Evolutionary conservation across 345 rosid genomes (phyloP), one percentile per base, ranked within the genome.

Genomic region (Orychophragmus violaceus): DNA sequence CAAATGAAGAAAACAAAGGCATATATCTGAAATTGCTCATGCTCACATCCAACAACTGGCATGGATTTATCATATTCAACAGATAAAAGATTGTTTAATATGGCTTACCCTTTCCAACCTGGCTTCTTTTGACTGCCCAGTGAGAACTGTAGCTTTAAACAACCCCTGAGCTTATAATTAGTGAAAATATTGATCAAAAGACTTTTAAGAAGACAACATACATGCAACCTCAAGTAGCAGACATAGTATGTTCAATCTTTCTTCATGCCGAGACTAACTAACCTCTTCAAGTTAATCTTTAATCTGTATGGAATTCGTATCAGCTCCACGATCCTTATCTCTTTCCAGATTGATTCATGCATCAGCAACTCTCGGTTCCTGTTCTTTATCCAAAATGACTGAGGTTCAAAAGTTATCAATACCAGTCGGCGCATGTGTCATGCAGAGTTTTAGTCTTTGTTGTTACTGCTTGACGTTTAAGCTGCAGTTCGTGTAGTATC

Each of bases 201-300:
- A 58, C 22, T 29, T 23, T 37, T 33, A 54, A 59, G 53, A 14
- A 44, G 25, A 44, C 54, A 32, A 46, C 6, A 55, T 36, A 25
- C 19, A 58, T 44, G 44, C 14, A 18, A 17, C 65, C 1, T 52
- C 51, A 66, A 36, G 19, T 29, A 28, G 24, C 10, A 67, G 32
- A 33, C 23, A 45, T 42, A 19, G 11, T 29, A 54, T 60, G 19
- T 55, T 29, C 35, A 21, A 61, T 5, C 59, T 53, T 53, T 59
- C 56, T 45, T 37, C 71, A 56, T 37, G 35, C 5, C 22, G 22
- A 35, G 39, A 56, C 69, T 35, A 35, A 56, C 70, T 75, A 72
- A 88, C 97, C 97, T 93, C 98, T 29, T 90, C 98, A 66, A 93
- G 90, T 69, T 84, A 96, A 56, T 93, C 97, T 71, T 90, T 87